A percentile compares a stretch with the other conserved stretches of the same genome.
These are phyloP conservation scores for Alternaria gaisen DNA, from an alignment of 2,329 filamentous ascomycete genomes.

Conservation along the genomic window DNA sequence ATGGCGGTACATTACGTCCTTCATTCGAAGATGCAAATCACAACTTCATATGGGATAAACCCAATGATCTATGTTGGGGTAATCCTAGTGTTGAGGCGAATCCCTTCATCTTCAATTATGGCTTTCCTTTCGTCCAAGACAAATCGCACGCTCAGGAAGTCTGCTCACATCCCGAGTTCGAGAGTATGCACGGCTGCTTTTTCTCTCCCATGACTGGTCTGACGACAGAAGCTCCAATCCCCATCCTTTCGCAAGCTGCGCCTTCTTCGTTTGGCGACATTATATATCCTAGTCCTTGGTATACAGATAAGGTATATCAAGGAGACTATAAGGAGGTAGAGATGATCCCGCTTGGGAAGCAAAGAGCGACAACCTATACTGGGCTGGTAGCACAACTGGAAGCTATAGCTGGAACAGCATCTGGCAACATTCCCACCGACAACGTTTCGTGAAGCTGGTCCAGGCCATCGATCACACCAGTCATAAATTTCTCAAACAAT, in stretches of 20 bases:
- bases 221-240: slow-evolving; percentile 54
- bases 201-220: slow-evolving; percentile 56
- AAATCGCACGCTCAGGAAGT: slow-evolving; percentile 13
- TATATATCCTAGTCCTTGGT: too few relatives aligned
- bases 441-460: slow-evolving; percentile 54
- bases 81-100: background rate
- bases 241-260: slow-evolving; percentile 58
- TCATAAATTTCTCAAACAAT: slow-evolving; percentile 16
- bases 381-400: slow-evolving; percentile 66
- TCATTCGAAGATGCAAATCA: slow-evolving; percentile 8
- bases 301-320: too few relatives aligned
- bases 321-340: too few relatives aligned
- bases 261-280: slow-evolving; percentile 56
- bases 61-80: background rate
- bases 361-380: slow-evolving; percentile 64
- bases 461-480: slow-evolving; percentile 20
- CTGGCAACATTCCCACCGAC: slow-evolving; percentile 60
- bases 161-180: slow-evolving; percentile 48
- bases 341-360: slow-evolving; percentile 20
- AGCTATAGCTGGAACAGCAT: slow-evolving; percentile 48
- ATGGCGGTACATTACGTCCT: slow-evolving; percentile 4
- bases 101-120: slow-evolving; percentile 1
- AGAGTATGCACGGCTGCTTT: slow-evolving; percentile 57
- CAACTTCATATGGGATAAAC: slow-evolving; percentile 10
- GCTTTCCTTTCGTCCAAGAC: slow-evolving; percentile 13